These are phyloP conservation scores for Lycium ferocissimum DNA, from an alignment of 257 asterid species.

Conservation along the genomic window DNA sequence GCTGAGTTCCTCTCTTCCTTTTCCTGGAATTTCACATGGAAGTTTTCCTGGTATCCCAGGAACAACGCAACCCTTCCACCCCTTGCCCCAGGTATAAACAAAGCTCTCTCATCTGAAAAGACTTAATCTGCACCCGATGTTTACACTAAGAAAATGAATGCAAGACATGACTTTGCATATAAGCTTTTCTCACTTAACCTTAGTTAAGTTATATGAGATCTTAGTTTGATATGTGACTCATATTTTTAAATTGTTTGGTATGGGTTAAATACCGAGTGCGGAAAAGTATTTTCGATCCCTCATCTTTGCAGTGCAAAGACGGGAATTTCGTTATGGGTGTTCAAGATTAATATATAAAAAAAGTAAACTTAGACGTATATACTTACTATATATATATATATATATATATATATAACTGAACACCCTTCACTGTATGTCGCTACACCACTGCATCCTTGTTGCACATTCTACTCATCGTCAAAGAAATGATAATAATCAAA, in stretches of 20 bases:
- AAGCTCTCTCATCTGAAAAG: neutral
- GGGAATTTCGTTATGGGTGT: neutral
- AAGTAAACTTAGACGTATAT: neutral
- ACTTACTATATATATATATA: neutral
- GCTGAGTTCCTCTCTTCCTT: conserved; percentile 56
- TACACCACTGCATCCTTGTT: neutral
- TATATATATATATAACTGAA: neutral
- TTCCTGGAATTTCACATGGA: conserved; percentile 63
- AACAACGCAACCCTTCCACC: conserved; percentile 53
- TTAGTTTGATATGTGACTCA: neutral
- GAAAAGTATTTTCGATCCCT: neutral
- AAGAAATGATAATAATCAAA: neutral
- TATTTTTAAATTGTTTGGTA: neutral
- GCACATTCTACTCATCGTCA: neutral
- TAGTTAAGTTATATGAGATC: neutral
- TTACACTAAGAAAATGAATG: neutral
- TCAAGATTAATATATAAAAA: neutral
- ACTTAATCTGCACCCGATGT: neutral
- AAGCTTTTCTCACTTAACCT: neutral
- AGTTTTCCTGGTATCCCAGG: conserved; percentile 48
- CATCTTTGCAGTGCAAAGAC: neutral
- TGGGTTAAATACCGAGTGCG: neutral
- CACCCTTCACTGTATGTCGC: neutral
- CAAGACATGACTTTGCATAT: neutral
- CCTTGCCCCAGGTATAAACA: conserved; percentile 67